phyloP scores from a whole-genome alignment of 441 rosid genomes.

The Adansonia rubrostipa region DNA sequence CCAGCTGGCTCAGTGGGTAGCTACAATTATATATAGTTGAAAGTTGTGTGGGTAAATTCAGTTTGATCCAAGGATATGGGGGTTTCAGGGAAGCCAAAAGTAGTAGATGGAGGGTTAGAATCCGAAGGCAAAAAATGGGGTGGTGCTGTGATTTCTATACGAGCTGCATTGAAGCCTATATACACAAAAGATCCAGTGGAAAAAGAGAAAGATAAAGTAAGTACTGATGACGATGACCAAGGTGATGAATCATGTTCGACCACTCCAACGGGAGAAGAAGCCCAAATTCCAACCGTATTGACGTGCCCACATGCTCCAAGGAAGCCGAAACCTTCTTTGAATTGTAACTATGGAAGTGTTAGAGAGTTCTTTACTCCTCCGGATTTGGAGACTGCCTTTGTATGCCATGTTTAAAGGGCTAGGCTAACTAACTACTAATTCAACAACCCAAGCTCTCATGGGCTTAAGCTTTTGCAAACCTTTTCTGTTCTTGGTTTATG shows the following conservation, averaged over 20 bases:
- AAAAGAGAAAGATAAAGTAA: slow-evolving; percentile 42
- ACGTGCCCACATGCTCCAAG: slow-evolving; percentile 84
- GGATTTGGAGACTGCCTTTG: slow-evolving; percentile 77
- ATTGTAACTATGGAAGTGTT: slow-evolving; percentile 50
- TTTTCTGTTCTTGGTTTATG: slow-evolving; percentile 21
- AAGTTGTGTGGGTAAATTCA: not conserved
- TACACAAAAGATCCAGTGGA: slow-evolving; percentile 39
- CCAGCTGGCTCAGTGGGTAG: not conserved
- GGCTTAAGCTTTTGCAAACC: not conserved
- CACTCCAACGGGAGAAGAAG: slow-evolving; percentile 68
- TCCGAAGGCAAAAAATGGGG: slow-evolving; percentile 62
- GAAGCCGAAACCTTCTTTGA: slow-evolving; percentile 67
- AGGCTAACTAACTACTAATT: slow-evolving; percentile 38
- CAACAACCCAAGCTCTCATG: not conserved
- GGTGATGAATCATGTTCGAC: slow-evolving; percentile 48
- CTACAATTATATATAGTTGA: slow-evolving; percentile 9
- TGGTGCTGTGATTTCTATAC: slow-evolving; percentile 67
- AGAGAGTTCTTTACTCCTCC: slow-evolving; percentile 82
- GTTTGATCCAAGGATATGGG: slow-evolving; percentile 49
- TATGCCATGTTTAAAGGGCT: slow-evolving; percentile 60
- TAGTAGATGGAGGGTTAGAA: slow-evolving; percentile 53
- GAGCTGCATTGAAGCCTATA: slow-evolving; percentile 68
- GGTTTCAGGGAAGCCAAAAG: slow-evolving; percentile 50
- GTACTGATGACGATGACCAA: slow-evolving; percentile 21
- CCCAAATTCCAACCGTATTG: slow-evolving; percentile 54